Evolutionary conservation across 2,329 filamentous ascomycete species (phyloP), one percentile per base, ranked within the genome.

Genomic region (Drechslerella stenobrocha): DNA sequence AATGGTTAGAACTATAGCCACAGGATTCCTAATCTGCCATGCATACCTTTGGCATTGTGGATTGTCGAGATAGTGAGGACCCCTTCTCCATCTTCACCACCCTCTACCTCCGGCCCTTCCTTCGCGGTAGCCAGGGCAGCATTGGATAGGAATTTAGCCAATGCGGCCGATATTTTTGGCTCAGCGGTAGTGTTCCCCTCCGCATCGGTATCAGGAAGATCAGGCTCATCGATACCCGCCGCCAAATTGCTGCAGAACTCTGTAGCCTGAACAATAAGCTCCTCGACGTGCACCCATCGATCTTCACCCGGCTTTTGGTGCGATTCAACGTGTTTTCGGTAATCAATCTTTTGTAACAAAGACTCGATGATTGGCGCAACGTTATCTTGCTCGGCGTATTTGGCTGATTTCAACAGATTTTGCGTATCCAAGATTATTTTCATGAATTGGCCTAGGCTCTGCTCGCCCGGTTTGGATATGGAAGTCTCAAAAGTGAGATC

Each of bases 31-130:
- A 28, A 30, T 30, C 7, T 15, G 8, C n/a, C 6, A 50, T 28
- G 37, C 34, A 48, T 47, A 71, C 70, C 92, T 76, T 98, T 98
- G 1, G 92, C 90, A 0, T 91, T 90, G 75, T 98, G 92, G 8
- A 98, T 96, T 0, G 92, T 98, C 3, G 90, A 96, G 22, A 98
- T 89, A 0, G 91, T 96, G 18, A 97, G 84, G 72, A 88, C 81
- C 1, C 78, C 75, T 32, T 77, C 73, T 1, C 76, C 70, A 34
- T 83, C 79, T 24, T 80, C 82, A 24, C 79, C 79, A 52, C 83
- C 81, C 20, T 80, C 79, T 1, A 81, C 80, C 1, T 82, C 80
- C 7, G 83, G 81, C 22, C 84, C 82, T 15, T 83, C 83, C 72
- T 89, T 86, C 0, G 86, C 82, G 0, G 89, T 87, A 1, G 89